A percentile compares a stretch with the other conserved stretches of the same genome.
These are phyloP conservation scores for Globisporangium megalacanthum DNA, from an alignment of 352 stramenopile species.

Conservation along the genomic window DNA sequence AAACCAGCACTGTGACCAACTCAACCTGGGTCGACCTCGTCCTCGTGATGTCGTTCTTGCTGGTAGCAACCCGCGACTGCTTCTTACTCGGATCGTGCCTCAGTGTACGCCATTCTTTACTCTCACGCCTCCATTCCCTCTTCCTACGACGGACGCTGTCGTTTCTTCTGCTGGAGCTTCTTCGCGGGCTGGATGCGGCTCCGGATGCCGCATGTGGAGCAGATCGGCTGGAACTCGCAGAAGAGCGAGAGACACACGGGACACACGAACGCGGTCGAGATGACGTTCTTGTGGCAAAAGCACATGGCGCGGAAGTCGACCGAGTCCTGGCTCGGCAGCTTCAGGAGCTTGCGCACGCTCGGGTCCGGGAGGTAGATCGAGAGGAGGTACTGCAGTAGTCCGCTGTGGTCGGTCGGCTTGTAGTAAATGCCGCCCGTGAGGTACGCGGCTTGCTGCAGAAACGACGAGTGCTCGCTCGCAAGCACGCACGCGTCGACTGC, in stretches of 20 bases:
- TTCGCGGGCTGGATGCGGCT: constrained; percentile 76
- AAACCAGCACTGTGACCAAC: too few species aligned
- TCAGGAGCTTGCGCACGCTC: constrained; percentile 74
- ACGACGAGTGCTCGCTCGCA: constrained; percentile 66
- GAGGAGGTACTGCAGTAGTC: constrained; percentile 80
- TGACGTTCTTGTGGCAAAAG: constrained; percentile 83
- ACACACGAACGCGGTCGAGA: constrained; percentile 81
- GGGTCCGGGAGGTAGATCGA: constrained; percentile 83
- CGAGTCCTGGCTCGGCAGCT: constrained; percentile 78
- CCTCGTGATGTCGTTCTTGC: too few species aligned
- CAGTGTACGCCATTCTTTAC: too few species aligned
- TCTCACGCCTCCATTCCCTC: too few species aligned
- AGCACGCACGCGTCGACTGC: constrained; percentile 81
- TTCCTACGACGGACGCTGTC: constrained; percentile 12
- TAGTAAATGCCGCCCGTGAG: constrained; percentile 86
- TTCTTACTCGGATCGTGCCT: too few species aligned
- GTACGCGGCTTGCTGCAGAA: constrained; percentile 87
- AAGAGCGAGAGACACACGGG: constrained; percentile 87
- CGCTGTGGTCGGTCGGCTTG: constrained; percentile 63
- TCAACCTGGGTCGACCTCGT: too few species aligned
- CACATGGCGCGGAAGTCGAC: constrained; percentile 89
- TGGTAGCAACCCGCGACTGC: too few species aligned
- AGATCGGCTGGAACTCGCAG: constrained; percentile 84
- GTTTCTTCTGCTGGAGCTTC: constrained; percentile 52
- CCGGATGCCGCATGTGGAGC: constrained; percentile 82